Evolutionary conservation across 2,329 filamentous ascomycete species (phyloP).

Genomic region (Rutstroemia sp.): DNA sequence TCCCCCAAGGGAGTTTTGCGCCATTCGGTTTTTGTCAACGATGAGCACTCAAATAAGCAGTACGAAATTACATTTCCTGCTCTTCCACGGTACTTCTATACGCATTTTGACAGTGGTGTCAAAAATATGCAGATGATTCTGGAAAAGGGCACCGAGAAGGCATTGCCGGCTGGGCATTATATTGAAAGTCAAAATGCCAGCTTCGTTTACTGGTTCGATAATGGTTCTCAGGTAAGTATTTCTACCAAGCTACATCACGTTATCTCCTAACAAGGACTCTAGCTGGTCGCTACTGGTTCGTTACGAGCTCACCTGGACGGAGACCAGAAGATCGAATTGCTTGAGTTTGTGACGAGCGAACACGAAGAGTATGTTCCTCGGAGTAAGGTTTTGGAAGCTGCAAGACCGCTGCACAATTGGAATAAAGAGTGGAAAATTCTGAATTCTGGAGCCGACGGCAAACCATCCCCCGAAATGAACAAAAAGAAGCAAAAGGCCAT

Average conservation of each 20-base stretch:
- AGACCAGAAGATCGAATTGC: slow-evolving; percentile 72
- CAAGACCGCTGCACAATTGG: slow-evolving; percentile 56
- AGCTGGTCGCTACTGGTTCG: slow-evolving; percentile 72
- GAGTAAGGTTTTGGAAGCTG: slow-evolving; percentile 52
- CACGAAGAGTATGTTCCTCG: slow-evolving; percentile 83
- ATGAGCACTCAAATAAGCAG: slow-evolving; percentile 60
- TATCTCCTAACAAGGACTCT: slow-evolving; percentile 23
- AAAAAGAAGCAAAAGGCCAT: slow-evolving; percentile 56
- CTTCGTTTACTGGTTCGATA: slow-evolving; percentile 84
- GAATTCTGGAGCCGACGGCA: slow-evolving; percentile 46
- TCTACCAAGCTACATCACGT: background rate
- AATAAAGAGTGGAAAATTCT: slow-evolving; percentile 57
- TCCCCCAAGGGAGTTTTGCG: slow-evolving; percentile 69
- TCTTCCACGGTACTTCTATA: slow-evolving; percentile 81
- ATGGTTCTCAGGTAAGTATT: slow-evolving; percentile 67
- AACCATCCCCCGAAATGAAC: slow-evolving; percentile 58
- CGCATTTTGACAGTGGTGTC: slow-evolving; percentile 81
- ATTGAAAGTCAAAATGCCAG: slow-evolving; percentile 72
- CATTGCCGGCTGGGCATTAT: slow-evolving; percentile 56
- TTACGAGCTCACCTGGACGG: slow-evolving; percentile 73
- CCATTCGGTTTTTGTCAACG: slow-evolving; percentile 55
- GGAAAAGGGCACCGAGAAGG: slow-evolving; percentile 55
- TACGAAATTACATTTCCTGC: slow-evolving; percentile 81
- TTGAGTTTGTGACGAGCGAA: slow-evolving; percentile 70
- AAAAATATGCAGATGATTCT: slow-evolving; percentile 79